Base-by-base conservation (phyloP, 306 rosid genomes). In the Alnus rubra region DNA sequence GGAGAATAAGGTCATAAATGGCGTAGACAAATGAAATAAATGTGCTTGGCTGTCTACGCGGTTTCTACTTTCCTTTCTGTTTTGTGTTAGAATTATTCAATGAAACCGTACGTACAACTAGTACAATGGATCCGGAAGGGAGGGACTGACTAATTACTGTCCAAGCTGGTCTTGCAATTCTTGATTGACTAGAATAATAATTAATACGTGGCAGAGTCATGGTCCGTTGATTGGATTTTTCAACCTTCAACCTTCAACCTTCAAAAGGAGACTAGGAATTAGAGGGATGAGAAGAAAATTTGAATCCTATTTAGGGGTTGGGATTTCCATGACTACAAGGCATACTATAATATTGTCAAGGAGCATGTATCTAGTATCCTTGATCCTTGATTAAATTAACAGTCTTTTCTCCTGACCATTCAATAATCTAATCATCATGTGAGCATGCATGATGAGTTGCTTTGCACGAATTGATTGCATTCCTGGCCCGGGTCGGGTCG, bases 31-130 rank as follows among this genome's bases (percentile, higher is more conserved):
- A 33, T 6, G 55, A 30, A 2, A 59, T 76, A 14, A 71, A 75
- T 72, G 76, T 52, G 78, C 71, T 54, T 75, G 54, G 78, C 69
- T 79, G 81, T 68, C 74, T 48, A 83, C 87, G 79, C 87, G 87
- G 75, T 83, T 72, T 71, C 75, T 23, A 23, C 51, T 8, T 19
- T 23, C 28, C 28, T 23, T 23, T 23, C 28, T 23, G 28, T 23
- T 53, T 33, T 33, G 37, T 68, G 48, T 42, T 73, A 3, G 28
- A 23, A 23, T 33, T 33, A 33, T 33, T 33, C 37, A 1, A 33
- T 33, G 37, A 33, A 33, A 33, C 35, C 35, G 35, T 50, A 11
- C 14, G 28, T 23, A 23, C 28, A 23, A 23, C 28, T 23, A 23
- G 28, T 23, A 23, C 28, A 23, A 23, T 23, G 28, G 28, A 23